A percentile compares a stretch with the other conserved stretches of the same genome.
Evolutionary conservation across 306 rosid species (phyloP).

Genomic region (Inga leiocalycina): DNA sequence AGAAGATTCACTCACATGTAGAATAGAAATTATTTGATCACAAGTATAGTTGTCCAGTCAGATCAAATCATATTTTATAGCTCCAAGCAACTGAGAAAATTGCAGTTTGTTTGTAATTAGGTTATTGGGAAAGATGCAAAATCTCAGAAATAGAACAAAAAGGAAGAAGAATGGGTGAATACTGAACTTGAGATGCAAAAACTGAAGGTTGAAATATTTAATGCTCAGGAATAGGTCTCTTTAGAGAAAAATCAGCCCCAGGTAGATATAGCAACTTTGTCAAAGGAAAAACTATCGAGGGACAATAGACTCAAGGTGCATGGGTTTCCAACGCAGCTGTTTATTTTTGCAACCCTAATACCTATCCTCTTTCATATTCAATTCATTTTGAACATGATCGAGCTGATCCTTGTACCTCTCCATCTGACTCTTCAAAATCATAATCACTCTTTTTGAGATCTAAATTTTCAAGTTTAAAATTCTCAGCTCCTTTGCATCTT

Average conservation of each 20-base stretch:
- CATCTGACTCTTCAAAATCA: conserved; percentile 36
- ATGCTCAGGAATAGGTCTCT: background rate
- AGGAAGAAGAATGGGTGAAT: background rate
- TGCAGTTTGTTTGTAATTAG: background rate
- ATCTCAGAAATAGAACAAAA: background rate
- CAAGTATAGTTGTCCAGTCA: background rate
- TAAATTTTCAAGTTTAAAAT: conserved; percentile 44
- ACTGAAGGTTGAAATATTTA: too few relatives aligned
- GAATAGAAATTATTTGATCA: too few relatives aligned
- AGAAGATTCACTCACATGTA: too few relatives aligned
- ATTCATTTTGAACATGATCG: background rate
- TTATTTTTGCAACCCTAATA: too few relatives aligned
- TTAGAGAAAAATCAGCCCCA: too few relatives aligned
- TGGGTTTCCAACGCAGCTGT: too few relatives aligned
- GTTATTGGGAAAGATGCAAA: background rate
- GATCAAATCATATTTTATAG: conserved; percentile 33
- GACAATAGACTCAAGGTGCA: too few relatives aligned
- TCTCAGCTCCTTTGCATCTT: conserved; percentile 48
- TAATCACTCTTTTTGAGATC: conserved; percentile 45
- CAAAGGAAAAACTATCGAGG: background rate
- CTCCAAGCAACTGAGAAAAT: background rate
- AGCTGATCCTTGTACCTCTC: conserved; percentile 42
- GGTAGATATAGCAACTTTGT: too few relatives aligned
- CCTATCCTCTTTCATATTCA: too few relatives aligned
- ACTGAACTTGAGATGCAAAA: background rate